Evolutionary conservation across 1,139 yeast genomes (phyloP), one percentile per base, ranked within the genome.

Genomic region (Pneumocystis murina): DNA sequence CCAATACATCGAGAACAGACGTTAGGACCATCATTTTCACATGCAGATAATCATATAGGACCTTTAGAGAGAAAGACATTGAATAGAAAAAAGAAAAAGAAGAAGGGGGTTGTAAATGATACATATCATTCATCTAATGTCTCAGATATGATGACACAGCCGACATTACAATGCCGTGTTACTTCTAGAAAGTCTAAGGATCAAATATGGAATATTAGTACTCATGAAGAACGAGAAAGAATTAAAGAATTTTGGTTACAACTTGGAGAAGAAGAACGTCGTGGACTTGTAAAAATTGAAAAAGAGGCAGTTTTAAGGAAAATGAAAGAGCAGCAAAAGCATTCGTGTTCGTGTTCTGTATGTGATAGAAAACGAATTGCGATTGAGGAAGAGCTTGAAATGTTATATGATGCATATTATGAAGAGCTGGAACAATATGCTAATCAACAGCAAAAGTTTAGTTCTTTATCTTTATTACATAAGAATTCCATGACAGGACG

Each of bases 291-390:
- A 39, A 79, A 80, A 69, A 81, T 87, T 61, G 90, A 86, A 69
- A 86, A 85, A 72, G 82, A 82, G 63, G 84, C 88, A 54, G 85
- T 88, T 1, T 78, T 86, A 74, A 81, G 80, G 65, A 79, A 83
- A 64, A 82, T 87, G 74, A 82, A 81, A 67, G 82, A 80, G 63
- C 84, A 83, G 70, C 85, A 79, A 70, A 75, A 76, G 69, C 78
- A 74, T 69, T 74, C 72, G 7, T 90, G 97, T 72, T 80, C 84
- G 64, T 91, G 97, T 72, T 77, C 84, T 5, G 84, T 84, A 39
- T 91, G 97, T 75, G 95, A 94, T 1, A 80, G 89, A 63, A 84
- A 87, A 68, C 83, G 85, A 68, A 76, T 79, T 66, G 83, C 90
- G 39, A 82, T 89, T 68, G 94, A 87, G 70, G 85, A 84, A 68